Evolutionary conservation across 306 rosid genomes (phyloP).

Genomic region (Vigna radiata): DNA sequence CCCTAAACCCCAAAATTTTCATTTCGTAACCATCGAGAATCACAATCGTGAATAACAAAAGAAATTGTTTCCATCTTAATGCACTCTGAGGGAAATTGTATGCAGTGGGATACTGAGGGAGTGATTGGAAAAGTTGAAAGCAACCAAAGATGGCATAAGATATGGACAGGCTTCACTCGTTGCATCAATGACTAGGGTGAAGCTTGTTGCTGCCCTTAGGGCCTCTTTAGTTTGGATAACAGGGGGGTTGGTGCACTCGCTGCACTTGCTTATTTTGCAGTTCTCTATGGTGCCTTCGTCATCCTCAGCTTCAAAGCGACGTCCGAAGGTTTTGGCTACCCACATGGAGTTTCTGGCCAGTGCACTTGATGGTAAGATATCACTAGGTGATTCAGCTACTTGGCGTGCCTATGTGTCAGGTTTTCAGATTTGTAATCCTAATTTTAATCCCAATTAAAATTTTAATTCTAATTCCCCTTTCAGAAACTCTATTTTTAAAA

Average conservation of each 20-base stretch:
- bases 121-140: slow-evolving; percentile 54
- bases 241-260: slow-evolving; percentile 78
- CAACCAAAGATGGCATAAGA: slow-evolving; percentile 55
- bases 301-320: slow-evolving; percentile 80
- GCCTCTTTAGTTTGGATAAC: slow-evolving; percentile 90
- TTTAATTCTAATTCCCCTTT: no score
- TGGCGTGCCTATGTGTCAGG: slow-evolving; percentile 92
- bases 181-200: slow-evolving; percentile 72
- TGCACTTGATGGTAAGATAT: slow-evolving; percentile 92
- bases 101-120: slow-evolving; percentile 57
- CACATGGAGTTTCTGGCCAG: slow-evolving; percentile 97
- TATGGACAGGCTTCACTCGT: slow-evolving; percentile 76
- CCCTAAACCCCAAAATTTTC: no score
- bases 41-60: no score
- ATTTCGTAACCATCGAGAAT: no score
- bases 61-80: slow-evolving; percentile 80
- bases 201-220: slow-evolving; percentile 91
- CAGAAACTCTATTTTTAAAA: no score
- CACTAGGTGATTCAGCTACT: slow-evolving; percentile 83
- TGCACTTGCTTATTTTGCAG: slow-evolving; percentile 86
- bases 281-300: slow-evolving; percentile 86
- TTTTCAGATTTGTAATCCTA: no score
- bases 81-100: slow-evolving; percentile 77
- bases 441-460: no score
- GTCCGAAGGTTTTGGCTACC: slow-evolving; percentile 71